A percentile compares a stretch with the other conserved stretches of the same genome.
These are phyloP conservation scores for Ilyonectria sp. DNA, from an alignment of 2,329 filamentous ascomycete genomes.

Conservation along the genomic window DNA sequence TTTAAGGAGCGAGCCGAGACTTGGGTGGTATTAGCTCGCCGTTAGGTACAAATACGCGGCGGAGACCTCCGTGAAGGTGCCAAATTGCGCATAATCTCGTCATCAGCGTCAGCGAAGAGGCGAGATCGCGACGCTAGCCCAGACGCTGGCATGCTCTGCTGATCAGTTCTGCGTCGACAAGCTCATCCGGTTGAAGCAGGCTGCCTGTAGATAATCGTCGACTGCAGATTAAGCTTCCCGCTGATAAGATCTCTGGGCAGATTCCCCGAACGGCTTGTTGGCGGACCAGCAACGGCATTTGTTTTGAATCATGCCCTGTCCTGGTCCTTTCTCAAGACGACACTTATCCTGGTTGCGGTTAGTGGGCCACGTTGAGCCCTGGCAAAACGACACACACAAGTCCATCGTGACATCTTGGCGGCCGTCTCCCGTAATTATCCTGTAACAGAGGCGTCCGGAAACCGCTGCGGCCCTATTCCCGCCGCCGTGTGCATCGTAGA, in stretches of 20 bases:
- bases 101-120: slow-evolving; percentile 4
- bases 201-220: too few relatives aligned
- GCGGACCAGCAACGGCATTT: too few relatives aligned
- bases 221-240: too few relatives aligned
- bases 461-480: too few relatives aligned
- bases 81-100: slow-evolving; percentile 15
- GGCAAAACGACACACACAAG: not conserved
- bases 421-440: too few relatives aligned
- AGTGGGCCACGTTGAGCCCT: not conserved
- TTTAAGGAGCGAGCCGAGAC: slow-evolving; percentile 20
- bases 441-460: too few relatives aligned
- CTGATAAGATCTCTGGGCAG: too few relatives aligned
- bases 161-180: too few relatives aligned
- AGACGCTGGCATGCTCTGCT: too few relatives aligned
- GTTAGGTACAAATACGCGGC: not conserved
- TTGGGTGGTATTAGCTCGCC: slow-evolving; percentile 4
- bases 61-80: not conserved
- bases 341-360: not conserved
- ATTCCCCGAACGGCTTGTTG: too few relatives aligned
- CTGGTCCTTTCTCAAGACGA: not conserved
- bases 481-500: too few relatives aligned
- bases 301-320: not conserved
- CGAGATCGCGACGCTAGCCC: not conserved
- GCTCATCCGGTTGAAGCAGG: not conserved
- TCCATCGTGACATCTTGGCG: not conserved